Conservation (phyloP, 2,329 filamentous ascomycete genomes). For the Elsinoe australis region DNA sequence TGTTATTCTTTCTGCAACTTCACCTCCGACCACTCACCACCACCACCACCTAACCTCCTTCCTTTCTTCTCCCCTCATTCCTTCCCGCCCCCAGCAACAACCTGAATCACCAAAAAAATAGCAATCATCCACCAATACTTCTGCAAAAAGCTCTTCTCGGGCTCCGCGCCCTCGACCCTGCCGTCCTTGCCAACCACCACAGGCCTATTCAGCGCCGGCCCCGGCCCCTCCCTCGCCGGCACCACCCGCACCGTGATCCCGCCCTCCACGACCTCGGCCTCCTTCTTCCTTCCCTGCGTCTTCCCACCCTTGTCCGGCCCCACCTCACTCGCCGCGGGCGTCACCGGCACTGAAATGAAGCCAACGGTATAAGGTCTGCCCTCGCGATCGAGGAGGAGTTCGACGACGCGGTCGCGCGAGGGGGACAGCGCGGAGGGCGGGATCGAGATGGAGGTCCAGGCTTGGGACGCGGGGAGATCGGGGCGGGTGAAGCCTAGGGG, state of each 20-base stretch:
- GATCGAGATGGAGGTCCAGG: slow-evolving; percentile 41
- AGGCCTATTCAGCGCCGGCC: slow-evolving; percentile 45
- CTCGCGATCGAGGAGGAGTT: slow-evolving; percentile 37
- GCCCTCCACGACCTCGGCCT: slow-evolving; percentile 24
- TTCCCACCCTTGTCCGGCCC: slow-evolving; percentile 21
- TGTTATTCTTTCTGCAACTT: no score
- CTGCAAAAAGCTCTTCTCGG: slow-evolving; percentile 45
- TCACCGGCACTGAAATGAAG: slow-evolving; percentile 32
- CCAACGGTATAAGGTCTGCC: slow-evolving; percentile 41
- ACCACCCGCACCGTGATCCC: slow-evolving; percentile 37
- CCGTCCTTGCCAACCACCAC: slow-evolving; percentile 51
- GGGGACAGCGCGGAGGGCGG: slow-evolving; percentile 37
- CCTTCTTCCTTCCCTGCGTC: not conserved
- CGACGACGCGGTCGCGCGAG: slow-evolving; percentile 37
- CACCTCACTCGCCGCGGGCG: slow-evolving; percentile 18
- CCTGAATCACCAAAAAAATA: slow-evolving; percentile 41
- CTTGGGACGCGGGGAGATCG: slow-evolving; percentile 22
- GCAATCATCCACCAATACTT: slow-evolving; percentile 49
- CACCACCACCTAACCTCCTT: not conserved
- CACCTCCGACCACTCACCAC: not conserved
- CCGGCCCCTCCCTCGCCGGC: slow-evolving; percentile 29
- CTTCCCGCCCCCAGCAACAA: slow-evolving; percentile 36
- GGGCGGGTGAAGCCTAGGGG: slow-evolving; percentile 39
- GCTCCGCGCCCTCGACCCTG: slow-evolving; percentile 40
- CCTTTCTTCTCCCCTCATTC: slow-evolving; percentile 29